Evolutionary conservation across 805 yeast species (phyloP), one percentile per base, ranked within the genome.

Genomic region (Wickerhamiella galacta): DNA sequence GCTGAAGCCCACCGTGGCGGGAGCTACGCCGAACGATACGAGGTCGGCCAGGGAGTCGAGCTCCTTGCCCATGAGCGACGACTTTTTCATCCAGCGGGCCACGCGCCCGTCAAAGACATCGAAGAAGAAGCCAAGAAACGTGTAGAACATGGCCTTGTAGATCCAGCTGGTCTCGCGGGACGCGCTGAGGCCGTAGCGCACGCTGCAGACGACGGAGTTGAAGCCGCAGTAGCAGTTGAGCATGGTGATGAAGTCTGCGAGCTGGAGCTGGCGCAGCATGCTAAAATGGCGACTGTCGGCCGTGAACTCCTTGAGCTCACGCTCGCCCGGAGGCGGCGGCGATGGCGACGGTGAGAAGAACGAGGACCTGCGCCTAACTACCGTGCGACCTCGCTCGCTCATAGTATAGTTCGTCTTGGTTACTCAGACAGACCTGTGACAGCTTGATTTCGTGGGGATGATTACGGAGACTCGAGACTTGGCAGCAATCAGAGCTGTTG

Each of bases 31-130:
- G 53, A 90, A 90, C 9, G 94, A 80, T 23, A 87, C 70, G 48
- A 90, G 69, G 57, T 90, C 98, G 16, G 98, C 98, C 46, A 90
- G 66, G 1, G 95, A 85, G 53, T 90, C 98, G 48, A 90, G 69
- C 59, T 90, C 98, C 57, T 90, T 96, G 39, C 98, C 98, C 79
- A 90, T 80, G 35, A 90, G 65, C 9, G 92, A 76, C 2, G 93
- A 70, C 60, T 85, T 82, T 53, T 83, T 78, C 58, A 95, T 71
- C 60, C 90, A 68, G 50, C 98, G 70, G 3, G 98, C 98, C 6
- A 87, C 98, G 47, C 93, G 72, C 22, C 98, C 98, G 53, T 90
- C 98, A 53, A 90, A 79, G 53, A 90, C 83, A 56, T 21, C 98
- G 54, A 87, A 87, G 52, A 90, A 82, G 49, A 87, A 69, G 4